A percentile compares a stretch with the other conserved stretches of the same genome.
These are phyloP conservation scores for Candida hungchunana DNA, from an alignment of 805 yeast genomes.

Conservation along the genomic window DNA sequence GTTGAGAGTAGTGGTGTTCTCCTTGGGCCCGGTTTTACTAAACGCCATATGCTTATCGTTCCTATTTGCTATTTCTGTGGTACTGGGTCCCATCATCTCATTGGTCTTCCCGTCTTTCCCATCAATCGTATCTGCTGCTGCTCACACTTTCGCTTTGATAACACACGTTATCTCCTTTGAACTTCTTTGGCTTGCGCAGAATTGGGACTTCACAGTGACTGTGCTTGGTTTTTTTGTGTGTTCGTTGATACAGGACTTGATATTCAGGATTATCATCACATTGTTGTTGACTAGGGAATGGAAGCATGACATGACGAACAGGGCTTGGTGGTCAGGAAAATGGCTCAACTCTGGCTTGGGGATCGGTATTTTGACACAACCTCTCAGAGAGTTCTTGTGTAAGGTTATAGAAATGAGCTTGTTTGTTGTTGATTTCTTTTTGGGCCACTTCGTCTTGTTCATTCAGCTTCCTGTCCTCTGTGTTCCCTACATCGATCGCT, in stretches of 20 bases:
- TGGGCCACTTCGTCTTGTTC: constrained; percentile 50
- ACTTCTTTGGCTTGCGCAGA: constrained; percentile 50
- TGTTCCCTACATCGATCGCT: constrained; percentile 51
- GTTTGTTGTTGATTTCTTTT: constrained; percentile 49
- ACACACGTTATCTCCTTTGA: constrained; percentile 48
- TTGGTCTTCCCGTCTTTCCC: constrained; percentile 40
- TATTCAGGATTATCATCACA: constrained; percentile 43
- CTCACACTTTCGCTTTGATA: constrained; percentile 44
- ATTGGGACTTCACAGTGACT: constrained; percentile 49
- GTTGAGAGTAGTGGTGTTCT: constrained; percentile 39
- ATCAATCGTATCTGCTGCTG: constrained; percentile 43
- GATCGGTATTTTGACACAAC: constrained; percentile 50
- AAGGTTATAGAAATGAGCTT: constrained; percentile 53
- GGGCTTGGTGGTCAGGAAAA: constrained; percentile 70
- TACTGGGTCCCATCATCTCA: constrained; percentile 45
- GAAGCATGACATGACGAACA: constrained; percentile 47
- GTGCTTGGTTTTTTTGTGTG: constrained; percentile 51
- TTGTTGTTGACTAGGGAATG: constrained; percentile 52
- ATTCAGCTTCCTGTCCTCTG: constrained; percentile 50
- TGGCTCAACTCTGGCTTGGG: constrained; percentile 58
- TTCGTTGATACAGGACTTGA: constrained; percentile 42
- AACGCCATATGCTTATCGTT: constrained; percentile 38
- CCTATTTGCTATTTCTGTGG: constrained; percentile 38
- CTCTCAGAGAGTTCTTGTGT: constrained; percentile 52
- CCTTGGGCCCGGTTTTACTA: constrained; percentile 44